A percentile compares a stretch with the other conserved stretches of the same genome.
Evolutionary conservation across 2,329 filamentous ascomycete species (phyloP).

Genomic region (Alternaria arborescens): DNA sequence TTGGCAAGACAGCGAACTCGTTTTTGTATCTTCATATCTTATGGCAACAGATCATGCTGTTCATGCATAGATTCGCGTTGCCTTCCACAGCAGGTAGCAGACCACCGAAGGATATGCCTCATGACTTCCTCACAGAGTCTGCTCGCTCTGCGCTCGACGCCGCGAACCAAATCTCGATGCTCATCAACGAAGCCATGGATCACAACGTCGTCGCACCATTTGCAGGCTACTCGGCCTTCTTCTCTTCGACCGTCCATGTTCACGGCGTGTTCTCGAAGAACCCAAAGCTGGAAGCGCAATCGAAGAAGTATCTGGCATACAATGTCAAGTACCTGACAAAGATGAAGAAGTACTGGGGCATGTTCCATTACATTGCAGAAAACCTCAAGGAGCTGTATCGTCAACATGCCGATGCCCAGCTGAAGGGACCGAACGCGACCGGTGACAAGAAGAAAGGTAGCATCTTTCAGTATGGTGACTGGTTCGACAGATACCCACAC

Average conservation of each 20-base stretch:
- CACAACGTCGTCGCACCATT: conserved; percentile 89
- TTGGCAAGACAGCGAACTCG: conserved; percentile 86
- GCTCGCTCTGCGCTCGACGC: conserved; percentile 80
- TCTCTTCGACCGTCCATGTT: conserved; percentile 93
- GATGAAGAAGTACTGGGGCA: conserved; percentile 98
- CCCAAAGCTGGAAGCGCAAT: conserved; percentile 73
- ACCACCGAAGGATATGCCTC: conserved; percentile 75
- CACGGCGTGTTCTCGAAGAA: conserved; percentile 91
- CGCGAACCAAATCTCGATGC: conserved; percentile 83
- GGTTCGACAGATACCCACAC: conserved; percentile 95
- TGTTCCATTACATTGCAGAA: conserved; percentile 97
- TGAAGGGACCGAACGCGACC: conserved; percentile 65
- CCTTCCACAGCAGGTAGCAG: conserved; percentile 70
- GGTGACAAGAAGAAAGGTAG: conserved; percentile 53
- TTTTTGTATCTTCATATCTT: conserved; percentile 92
- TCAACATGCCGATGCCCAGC: conserved; percentile 81
- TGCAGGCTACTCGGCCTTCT: conserved; percentile 92
- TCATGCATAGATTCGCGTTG: conserved; percentile 87
- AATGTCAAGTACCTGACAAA: conserved; percentile 91
- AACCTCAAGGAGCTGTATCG: conserved; percentile 90
- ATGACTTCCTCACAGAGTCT: conserved; percentile 78
- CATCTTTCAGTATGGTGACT: conserved; percentile 95
- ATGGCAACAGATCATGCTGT: conserved; percentile 87
- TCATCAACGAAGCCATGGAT: conserved; percentile 81
- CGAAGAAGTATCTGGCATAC: conserved; percentile 83